Conservation (phyloP, 2,329 filamentous ascomycete species). For the Tothia fuscella region DNA sequence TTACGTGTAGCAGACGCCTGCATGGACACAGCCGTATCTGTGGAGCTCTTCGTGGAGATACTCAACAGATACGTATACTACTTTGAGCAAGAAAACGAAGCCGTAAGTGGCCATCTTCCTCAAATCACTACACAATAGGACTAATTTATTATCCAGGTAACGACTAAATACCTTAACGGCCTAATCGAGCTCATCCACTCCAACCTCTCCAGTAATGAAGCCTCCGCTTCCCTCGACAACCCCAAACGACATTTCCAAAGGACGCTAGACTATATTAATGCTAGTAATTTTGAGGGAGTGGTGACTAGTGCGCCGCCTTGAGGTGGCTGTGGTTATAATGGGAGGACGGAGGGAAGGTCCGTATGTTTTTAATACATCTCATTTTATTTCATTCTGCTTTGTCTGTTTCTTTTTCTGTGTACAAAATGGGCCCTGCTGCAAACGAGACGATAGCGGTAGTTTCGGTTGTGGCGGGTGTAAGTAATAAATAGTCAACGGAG, state of each 20-base stretch:
- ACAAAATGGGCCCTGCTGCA: no score
- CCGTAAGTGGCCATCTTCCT: conserved; percentile 40
- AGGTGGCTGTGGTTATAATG: no score
- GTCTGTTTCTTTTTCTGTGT: no score
- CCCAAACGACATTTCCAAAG: conserved; percentile 90
- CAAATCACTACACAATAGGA: conserved; percentile 1
- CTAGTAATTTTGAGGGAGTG: conserved; percentile 85
- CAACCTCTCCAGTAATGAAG: conserved; percentile 77
- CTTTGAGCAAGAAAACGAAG: conserved; percentile 98
- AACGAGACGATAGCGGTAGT: no score
- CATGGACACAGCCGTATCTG: conserved; percentile 95
- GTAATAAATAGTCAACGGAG: no score
- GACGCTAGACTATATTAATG: conserved; percentile 85
- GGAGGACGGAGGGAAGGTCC: no score
- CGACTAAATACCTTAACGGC: conserved; percentile 94
- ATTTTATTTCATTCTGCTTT: no score
- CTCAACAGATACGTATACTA: conserved; percentile 98
- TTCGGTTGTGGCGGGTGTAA: no score
- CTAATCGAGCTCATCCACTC: conserved; percentile 97
- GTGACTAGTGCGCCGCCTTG: conserved; percentile 48
- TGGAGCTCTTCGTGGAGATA: conserved; percentile 97
- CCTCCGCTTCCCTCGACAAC: conserved; percentile 71
- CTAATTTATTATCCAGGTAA: conserved; percentile 45
- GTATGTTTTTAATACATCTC: no score
- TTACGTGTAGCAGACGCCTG: conserved; percentile 94